Evolutionary conservation across 2,329 filamentous ascomycete genomes (phyloP).

Genomic region (Monilinia laxa): DNA sequence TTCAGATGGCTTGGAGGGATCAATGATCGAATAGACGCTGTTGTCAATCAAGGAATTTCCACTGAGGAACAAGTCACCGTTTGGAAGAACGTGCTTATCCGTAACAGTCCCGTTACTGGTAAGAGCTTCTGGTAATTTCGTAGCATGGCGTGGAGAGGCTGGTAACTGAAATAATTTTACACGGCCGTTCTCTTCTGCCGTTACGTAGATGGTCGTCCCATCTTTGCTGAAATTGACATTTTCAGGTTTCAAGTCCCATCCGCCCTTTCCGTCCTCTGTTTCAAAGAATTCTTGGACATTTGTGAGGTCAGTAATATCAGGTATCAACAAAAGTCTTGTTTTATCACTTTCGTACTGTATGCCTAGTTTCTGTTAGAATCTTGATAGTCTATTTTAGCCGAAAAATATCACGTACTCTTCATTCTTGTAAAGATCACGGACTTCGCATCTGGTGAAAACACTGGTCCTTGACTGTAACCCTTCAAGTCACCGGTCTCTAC

Average conservation of each 20-base stretch:
- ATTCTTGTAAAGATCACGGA: conserved; percentile 77
- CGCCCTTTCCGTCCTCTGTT: conserved; percentile 61
- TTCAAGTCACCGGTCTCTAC: conserved; percentile 57
- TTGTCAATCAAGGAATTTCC: conserved; percentile 71
- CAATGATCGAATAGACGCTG: conserved; percentile 60
- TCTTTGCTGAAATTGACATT: conserved; percentile 57
- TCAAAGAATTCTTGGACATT: conserved; percentile 63
- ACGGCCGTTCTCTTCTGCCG: conserved; percentile 68
- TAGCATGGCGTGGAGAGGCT: conserved; percentile 51
- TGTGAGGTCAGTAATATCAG: conserved; percentile 57
- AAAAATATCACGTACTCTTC: conserved; percentile 48
- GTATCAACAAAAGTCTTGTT: conserved; percentile 63
- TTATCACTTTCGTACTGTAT: conserved; percentile 81
- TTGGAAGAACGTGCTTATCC: conserved; percentile 53
- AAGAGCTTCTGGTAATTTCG: conserved; percentile 50
- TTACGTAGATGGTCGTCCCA: conserved; percentile 66
- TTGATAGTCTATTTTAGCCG: too few species aligned
- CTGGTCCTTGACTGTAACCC: conserved; percentile 65
- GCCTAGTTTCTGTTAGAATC: conserved; percentile 1
- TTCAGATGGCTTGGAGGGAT: conserved; percentile 44
- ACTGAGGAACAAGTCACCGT: conserved; percentile 60
- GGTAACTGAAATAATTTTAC: conserved; percentile 62
- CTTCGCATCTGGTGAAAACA: conserved; percentile 72
- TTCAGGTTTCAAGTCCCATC: conserved; percentile 60
- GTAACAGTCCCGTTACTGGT: conserved; percentile 55